Evolutionary conservation across 106 monocot species (phyloP).

Genomic region (Dendrobium officinale): DNA sequence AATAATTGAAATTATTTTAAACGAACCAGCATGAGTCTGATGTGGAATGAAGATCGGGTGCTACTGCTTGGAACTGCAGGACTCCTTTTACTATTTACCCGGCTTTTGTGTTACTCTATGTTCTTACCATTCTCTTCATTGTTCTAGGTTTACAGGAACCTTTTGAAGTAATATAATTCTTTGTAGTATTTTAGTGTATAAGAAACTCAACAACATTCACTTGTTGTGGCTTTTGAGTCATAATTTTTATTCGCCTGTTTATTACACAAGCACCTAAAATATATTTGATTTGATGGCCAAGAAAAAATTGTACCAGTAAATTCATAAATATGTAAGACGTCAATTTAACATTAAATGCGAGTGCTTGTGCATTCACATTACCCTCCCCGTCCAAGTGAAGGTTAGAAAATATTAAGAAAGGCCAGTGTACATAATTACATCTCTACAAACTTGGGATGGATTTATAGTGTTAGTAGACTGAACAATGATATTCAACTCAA

Average conservation of each 20-base stretch:
- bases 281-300: background rate
- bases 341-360: background rate
- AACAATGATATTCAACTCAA: background rate
- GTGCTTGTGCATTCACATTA: background rate
- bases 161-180: too few relatives aligned
- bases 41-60: too few relatives aligned
- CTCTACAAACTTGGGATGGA: background rate
- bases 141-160: too few relatives aligned
- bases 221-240: background rate
- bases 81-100: too few relatives aligned
- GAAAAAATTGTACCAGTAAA: background rate
- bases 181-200: too few relatives aligned
- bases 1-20: too few relatives aligned
- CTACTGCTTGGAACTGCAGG: too few relatives aligned
- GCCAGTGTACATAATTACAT: background rate
- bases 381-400: background rate
- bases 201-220: background rate
- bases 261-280: background rate
- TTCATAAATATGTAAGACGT: too few relatives aligned
- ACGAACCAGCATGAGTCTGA: too few relatives aligned
- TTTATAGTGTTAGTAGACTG: background rate
- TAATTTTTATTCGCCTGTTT: background rate
- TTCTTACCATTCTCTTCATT: too few relatives aligned
- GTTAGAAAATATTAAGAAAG: background rate
- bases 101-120: too few relatives aligned